Evolutionary conservation across 1,284 basidiomycete species (phyloP).

Genomic region (Malassezia vespertilionis): DNA sequence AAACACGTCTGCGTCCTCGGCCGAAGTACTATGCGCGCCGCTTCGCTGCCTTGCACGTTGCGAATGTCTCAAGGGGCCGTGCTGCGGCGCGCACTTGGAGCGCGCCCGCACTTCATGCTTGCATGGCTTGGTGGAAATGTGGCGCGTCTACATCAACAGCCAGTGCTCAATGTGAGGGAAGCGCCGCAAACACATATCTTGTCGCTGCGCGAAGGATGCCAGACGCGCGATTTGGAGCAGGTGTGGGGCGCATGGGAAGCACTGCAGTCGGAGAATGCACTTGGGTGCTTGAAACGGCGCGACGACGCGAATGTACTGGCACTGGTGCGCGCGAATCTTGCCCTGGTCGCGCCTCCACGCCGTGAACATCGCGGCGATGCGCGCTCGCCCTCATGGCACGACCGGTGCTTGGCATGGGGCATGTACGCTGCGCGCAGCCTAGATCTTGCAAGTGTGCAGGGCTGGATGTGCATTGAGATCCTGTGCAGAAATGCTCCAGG

Average conservation of each 20-base stretch:
- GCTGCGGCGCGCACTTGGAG: too few relatives aligned
- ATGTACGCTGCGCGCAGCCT: conserved; percentile 6
- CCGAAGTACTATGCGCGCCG: too few relatives aligned
- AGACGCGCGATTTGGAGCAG: conserved; percentile 12
- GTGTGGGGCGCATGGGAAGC: conserved; percentile 15
- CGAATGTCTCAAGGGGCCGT: too few relatives aligned
- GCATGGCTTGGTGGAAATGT: too few relatives aligned
- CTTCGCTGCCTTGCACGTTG: too few relatives aligned
- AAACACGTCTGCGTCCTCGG: too few relatives aligned
- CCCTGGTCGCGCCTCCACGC: background rate
- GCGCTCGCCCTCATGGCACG: conserved; percentile 4
- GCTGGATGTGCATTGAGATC: conserved; percentile 17
- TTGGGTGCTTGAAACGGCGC: background rate
- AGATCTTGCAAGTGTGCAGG: conserved; percentile 13
- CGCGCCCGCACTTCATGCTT: too few relatives aligned
- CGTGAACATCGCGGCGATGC: background rate
- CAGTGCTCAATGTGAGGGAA: too few relatives aligned
- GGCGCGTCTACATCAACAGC: too few relatives aligned
- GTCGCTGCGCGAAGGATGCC: conserved; percentile 5
- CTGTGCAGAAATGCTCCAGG: conserved; percentile 5
- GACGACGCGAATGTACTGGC: conserved; percentile 14
- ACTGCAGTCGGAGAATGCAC: background rate
- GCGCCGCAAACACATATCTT: too few relatives aligned
- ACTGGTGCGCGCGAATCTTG: conserved; percentile 9
- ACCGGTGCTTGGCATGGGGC: conserved; percentile 6